Evolutionary conservation across 495 filamentous ascomycete species (phyloP).

Genomic region (Thozetella sp.): DNA sequence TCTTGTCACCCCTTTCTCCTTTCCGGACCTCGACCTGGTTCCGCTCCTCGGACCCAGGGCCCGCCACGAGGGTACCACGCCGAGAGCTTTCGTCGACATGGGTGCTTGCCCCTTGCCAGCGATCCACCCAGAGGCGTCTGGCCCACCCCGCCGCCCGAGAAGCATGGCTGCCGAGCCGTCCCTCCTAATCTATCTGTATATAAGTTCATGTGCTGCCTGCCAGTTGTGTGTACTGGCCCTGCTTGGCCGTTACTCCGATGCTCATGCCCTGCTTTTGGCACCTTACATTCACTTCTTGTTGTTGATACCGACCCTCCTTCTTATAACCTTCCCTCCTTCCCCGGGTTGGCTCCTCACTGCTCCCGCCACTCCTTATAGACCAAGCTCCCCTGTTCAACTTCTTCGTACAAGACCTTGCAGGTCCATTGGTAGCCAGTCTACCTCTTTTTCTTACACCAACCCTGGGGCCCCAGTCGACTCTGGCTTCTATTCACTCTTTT

Average conservation of each 20-base stretch:
- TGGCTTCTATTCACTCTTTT: conserved; percentile 2
- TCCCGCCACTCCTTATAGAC: neutral
- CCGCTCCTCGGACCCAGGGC: neutral
- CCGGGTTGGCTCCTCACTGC: neutral
- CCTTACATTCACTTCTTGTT: conserved; percentile 2
- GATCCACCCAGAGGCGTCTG: neutral
- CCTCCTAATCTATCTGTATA: conserved; percentile 3
- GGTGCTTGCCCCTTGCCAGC: neutral
- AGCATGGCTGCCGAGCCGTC: neutral
- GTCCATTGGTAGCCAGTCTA: conserved; percentile 1
- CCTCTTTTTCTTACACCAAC: neutral
- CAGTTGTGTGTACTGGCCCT: neutral
- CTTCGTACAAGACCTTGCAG: neutral
- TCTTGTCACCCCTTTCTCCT: neutral
- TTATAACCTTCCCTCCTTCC: neutral
- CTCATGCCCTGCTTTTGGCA: conserved; percentile 1
- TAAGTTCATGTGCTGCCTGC: conserved; percentile 2
- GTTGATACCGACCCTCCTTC: neutral
- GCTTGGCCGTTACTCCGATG: neutral
- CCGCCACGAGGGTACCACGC: neutral
- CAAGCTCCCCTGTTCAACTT: neutral
- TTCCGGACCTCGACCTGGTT: neutral
- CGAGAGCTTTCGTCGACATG: neutral
- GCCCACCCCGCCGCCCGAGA: neutral
- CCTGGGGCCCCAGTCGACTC: neutral